phyloP scores from a whole-genome alignment of 805 yeast species.

The Candida anglica region DNA sequence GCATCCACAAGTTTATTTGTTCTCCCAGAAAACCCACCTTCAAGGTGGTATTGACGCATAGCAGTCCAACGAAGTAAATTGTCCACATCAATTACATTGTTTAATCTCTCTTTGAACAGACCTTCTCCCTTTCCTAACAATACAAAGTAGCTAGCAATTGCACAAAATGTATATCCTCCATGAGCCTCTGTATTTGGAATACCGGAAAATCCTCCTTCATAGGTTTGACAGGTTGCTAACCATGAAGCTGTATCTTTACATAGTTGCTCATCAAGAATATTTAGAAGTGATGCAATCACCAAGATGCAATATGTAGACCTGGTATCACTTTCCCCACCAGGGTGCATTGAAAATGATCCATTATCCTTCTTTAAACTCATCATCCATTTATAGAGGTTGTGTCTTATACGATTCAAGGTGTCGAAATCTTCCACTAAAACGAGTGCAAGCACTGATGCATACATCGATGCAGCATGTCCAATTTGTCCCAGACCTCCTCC shows the following conservation, averaged over 20 bases:
- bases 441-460: slow-evolving; percentile 69
- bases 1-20: slow-evolving; percentile 94
- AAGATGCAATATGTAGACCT: slow-evolving; percentile 86
- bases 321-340: slow-evolving; percentile 78
- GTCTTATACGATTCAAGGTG: slow-evolving; percentile 26
- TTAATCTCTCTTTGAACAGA: slow-evolving; percentile 11
- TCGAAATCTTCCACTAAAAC: slow-evolving; percentile 44
- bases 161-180: slow-evolving; percentile 96
- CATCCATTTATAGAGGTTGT: slow-evolving; percentile 59
- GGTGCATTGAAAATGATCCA: slow-evolving; percentile 77
- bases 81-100: slow-evolving; percentile 42
- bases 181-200: slow-evolving; percentile 82
- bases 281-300: slow-evolving; percentile 63
- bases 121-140: slow-evolving; percentile 34
- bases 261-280: slow-evolving; percentile 60
- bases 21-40: slow-evolving; percentile 88
- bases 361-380: slow-evolving; percentile 47
- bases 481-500: slow-evolving; percentile 83
- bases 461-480: slow-evolving; percentile 82
- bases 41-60: slow-evolving; percentile 64
- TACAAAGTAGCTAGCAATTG: slow-evolving; percentile 57
- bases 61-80: slow-evolving; percentile 62
- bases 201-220: slow-evolving; percentile 95
- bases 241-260: slow-evolving; percentile 51
- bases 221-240: slow-evolving; percentile 73